Conservation (phyloP, 2,329 filamentous ascomycete species). For the Fusarium albosuccineum region DNA sequence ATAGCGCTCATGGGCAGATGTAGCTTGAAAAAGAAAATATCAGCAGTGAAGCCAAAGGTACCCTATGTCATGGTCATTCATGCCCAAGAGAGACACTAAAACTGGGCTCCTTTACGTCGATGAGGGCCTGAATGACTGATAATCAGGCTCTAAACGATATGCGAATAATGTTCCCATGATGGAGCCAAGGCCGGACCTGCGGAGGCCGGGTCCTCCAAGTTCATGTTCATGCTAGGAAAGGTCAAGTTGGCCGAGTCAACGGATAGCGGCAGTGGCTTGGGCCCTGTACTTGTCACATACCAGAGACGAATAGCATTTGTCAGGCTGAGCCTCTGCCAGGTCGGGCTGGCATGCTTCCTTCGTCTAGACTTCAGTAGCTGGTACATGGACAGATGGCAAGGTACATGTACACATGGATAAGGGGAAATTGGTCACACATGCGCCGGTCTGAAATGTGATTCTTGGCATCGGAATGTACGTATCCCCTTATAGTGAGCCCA, state of each 20-base stretch:
- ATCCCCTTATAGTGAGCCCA: not conserved
- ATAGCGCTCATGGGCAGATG: too few relatives aligned
- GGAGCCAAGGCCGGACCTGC: not conserved
- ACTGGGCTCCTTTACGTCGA: too few relatives aligned
- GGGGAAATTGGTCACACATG: too few relatives aligned
- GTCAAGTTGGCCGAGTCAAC: slow-evolving; percentile 5
- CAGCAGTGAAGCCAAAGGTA: too few relatives aligned
- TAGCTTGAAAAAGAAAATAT: too few relatives aligned
- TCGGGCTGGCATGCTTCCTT: too few relatives aligned
- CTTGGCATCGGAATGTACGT: slow-evolving; percentile 25
- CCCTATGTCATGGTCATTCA: too few relatives aligned
- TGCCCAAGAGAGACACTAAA: too few relatives aligned
- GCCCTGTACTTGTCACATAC: slow-evolving; percentile 22
- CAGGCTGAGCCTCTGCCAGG: not conserved
- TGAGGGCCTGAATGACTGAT: not conserved
- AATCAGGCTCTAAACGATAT: not conserved
- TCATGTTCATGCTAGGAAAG: not conserved
- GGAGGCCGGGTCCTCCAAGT: not conserved
- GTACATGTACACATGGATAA: too few relatives aligned
- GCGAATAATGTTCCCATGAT: not conserved
- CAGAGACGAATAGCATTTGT: slow-evolving; percentile 1
- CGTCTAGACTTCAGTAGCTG: too few relatives aligned
- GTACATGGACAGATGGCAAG: too few relatives aligned
- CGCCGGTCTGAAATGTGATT: slow-evolving; percentile 4
- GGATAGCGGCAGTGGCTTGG: slow-evolving; percentile 4